Evolutionary conservation across 495 filamentous ascomycete genomes (phyloP), one percentile per base, ranked within the genome.

Genomic region (Podospora sp.): DNA sequence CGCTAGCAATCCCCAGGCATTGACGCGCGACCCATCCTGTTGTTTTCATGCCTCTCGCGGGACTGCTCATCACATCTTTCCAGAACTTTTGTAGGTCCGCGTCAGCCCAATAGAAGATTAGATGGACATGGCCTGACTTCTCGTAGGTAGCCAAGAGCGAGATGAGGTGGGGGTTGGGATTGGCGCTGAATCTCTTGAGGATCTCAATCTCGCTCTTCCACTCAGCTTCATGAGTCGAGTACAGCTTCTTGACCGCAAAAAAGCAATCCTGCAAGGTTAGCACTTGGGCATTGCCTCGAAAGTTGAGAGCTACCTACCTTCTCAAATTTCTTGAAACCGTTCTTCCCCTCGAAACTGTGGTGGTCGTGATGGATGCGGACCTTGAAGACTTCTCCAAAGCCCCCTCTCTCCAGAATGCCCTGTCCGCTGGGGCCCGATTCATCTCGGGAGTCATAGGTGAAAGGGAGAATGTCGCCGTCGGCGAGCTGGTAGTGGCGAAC

Each of bases 111-210:
- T 27, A 65, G 63, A 74, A 74, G 2, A 74, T 65, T 0, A 74
- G 60, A 27, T 67, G 62, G 55, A 53, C 69, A 14, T 22, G 60
- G 1, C 60, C 26, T 2, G 50, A 60, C 24, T 72, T 57, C 60
- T 72, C 65, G 60, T 70, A 74, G 0, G 72, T 72, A 11, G 72
- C 72, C n/a, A 74, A 58, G 0, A 74, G 65, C 25, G 65, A 68
- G 18, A 74, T 74, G 12, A 74, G 65, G 40, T 74, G 69, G 1
- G 61, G 50, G 62, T 73, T 60, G 6, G 36, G 21, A n/a, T 70
- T 53, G 22, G 46, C 46, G 68, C 72, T 72, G 56, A 72, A 69
- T 52, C 53, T 65, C 52, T 69, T 69, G 7, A 72, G 66, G 46
- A 72, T 67, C 56, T 69, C 63, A 21, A 73, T 67, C 24, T 71